Evolutionary conservation across 441 rosid genomes (phyloP).

Genomic region (Gossypium davidsonii): DNA sequence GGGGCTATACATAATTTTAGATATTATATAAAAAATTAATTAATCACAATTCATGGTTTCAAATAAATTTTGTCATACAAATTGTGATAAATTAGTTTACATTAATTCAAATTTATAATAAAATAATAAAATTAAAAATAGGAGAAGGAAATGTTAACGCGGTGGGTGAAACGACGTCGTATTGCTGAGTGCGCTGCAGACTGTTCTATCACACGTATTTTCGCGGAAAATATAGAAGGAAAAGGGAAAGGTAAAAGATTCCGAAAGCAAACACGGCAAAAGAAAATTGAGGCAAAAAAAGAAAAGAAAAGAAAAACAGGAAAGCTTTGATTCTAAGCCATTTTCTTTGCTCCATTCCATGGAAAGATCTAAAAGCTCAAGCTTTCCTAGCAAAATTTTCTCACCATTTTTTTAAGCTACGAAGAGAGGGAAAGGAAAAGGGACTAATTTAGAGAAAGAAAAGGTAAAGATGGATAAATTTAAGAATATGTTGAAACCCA

Average conservation of each 20-base stretch:
- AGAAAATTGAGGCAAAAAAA: background rate
- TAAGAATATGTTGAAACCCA: conserved; percentile 32
- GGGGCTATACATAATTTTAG: too few relatives aligned
- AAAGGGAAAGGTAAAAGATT: background rate
- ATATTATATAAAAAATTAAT: too few relatives aligned
- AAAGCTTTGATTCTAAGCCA: background rate
- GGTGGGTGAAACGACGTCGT: background rate
- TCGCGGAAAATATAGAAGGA: background rate
- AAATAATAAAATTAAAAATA: too few relatives aligned
- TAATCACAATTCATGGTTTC: too few relatives aligned
- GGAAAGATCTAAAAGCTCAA: background rate
- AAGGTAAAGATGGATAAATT: conserved; percentile 24
- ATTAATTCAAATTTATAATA: too few relatives aligned
- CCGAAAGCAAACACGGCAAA: background rate
- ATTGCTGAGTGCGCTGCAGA: background rate
- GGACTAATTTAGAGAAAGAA: background rate
- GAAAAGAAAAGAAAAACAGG: background rate
- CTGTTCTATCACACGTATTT: background rate
- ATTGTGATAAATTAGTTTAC: too few relatives aligned
- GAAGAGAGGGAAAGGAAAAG: background rate
- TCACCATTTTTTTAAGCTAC: background rate
- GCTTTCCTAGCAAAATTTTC: background rate
- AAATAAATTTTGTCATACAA: too few relatives aligned
- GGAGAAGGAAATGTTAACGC: background rate
- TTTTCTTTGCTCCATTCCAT: background rate